Evolutionary conservation across 768 basidiomycete species (phyloP), one percentile per base, ranked within the genome.

Genomic region (Auricularia heimuer): DNA sequence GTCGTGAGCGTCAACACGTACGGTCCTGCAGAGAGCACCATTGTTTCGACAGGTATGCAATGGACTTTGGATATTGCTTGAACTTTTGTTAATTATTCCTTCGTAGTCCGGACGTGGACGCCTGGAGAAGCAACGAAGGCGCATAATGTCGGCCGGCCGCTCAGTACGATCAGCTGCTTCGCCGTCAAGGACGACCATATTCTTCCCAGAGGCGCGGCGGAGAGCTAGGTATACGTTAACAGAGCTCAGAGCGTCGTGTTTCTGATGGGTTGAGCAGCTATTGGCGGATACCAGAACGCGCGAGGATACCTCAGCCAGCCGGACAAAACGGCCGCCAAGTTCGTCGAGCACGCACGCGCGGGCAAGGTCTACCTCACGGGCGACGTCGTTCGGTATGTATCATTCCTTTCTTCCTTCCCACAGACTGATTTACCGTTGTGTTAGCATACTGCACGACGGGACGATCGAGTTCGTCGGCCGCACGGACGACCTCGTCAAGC

Each of bases 251-350:
- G 11, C 6, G 10, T 51, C 14, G 4, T 12, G 47, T 51, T 21
- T 6, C 56, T 60, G 29, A 60, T 3, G 7, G 6, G 4, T 8
- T 24, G 7, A 10, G 7, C 29, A 60, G 56, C 56, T 1, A 60
- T 60, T 18, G 56, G 56, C 12, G 56, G 56, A 6, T 60, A 8
- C 34, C 56, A 60, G 34, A 60, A 60, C 29, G 56, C 56, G 24
- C 56, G 56, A 21, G 56, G 56, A 10, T 60, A 60, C 24, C 24
- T 60, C 10, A 24, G 16, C 34, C 56, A 60, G 56, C 56, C 56
- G 56, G 56, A 60, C 56, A 60, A 60, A 4, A 60, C 56, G 56
- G 56, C 56, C 29, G 56, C 56, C 56, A 60, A 60, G 56, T 60
- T 60, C 56, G 56, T 60, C 34, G 56, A 24, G 11, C 56, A 60